Base-by-base conservation (phyloP, 768 basidiomycete genomes). In the Phylloporus sp. region DNA sequence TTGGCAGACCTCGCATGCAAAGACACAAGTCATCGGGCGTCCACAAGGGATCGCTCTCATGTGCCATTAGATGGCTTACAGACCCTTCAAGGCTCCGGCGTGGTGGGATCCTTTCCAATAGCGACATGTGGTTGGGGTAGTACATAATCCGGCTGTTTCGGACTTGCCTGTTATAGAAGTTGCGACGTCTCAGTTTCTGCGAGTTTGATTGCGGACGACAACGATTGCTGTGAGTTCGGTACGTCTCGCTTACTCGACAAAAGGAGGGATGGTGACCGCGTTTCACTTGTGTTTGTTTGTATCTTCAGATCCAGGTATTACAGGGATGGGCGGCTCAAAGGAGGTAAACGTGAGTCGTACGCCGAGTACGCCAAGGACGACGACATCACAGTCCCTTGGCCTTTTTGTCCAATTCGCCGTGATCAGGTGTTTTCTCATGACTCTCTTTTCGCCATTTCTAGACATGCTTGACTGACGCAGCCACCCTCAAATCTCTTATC, bases 331-430 rank as follows among this genome's bases (percentile, higher is more conserved):
- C 26, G 58, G 62, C 4, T 31, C 50, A 38, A 70, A 67, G 58
- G 60, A 67, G 54, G 41, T 42, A 32, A 69, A 63, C 16, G 67
- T 69, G 57, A 70, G 67, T 70, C 45, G 52, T 40, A 24, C 12
- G 38, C 50, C 52, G 23, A 56, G 53, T 44, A 50, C 36, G 63
- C 68, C 66, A 65, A 65, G 67, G 53, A 20, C 23, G 16, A 42
- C 40, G 28, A 23, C 41, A 22, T 38, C 41, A 38, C 22, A 27
- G 32, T 45, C 49, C 28, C 44, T 52, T 52, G 24, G 47, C 43
- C n/a, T n/a, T 23, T 32, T 24, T 20, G 36, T 47, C 43, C 40
- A 49, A 43, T 41, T 42, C 0, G 43, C 50, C 47, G 44, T 53
- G 39, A 57, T 60, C 38, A 44, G 34, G 23, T 44, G 15, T 20